phyloP scores from a whole-genome alignment of 768 basidiomycete genomes.

The Leccinum olivaceopallidum region DNA sequence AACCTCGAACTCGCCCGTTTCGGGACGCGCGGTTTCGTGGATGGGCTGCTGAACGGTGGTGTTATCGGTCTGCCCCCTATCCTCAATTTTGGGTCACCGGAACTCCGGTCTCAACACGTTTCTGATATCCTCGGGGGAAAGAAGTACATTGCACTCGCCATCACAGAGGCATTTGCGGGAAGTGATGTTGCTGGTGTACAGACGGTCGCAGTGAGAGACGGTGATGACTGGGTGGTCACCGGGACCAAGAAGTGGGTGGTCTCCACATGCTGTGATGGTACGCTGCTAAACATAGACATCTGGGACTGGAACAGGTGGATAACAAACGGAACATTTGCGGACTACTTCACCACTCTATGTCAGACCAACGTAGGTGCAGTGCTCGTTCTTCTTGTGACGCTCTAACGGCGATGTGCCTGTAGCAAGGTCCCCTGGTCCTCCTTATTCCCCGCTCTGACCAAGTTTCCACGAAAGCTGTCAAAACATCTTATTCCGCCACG shows the following conservation, averaged over 20 bases:
- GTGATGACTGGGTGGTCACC: constrained; percentile 83
- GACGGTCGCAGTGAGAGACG: constrained; percentile 84
- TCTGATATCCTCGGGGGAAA: constrained; percentile 74
- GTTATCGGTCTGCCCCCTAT: constrained; percentile 91
- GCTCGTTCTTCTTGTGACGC: not conserved
- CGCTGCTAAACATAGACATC: not conserved
- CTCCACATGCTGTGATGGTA: not conserved
- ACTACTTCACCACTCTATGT: constrained; percentile 83
- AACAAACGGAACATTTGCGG: constrained; percentile 82
- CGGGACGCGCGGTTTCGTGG: constrained; percentile 84
- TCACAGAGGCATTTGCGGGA: constrained; percentile 92
- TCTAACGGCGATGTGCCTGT: constrained; percentile 7
- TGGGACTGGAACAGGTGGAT: constrained; percentile 64
- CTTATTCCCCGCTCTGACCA: constrained; percentile 70
- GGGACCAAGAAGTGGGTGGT: constrained; percentile 84
- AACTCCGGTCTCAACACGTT: constrained; percentile 68
- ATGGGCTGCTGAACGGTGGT: constrained; percentile 77
- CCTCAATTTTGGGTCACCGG: constrained; percentile 82
- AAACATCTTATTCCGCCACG: constrained; percentile 88
- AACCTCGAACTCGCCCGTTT: constrained; percentile 82
- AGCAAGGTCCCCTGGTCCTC: constrained; percentile 76
- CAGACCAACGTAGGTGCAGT: constrained; percentile 54
- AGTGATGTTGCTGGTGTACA: constrained; percentile 83
- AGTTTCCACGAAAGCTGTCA: constrained; percentile 85
- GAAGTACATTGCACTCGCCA: constrained; percentile 87